Evolutionary conservation across 2,329 filamentous ascomycete genomes (phyloP).

Genomic region (Alternaria conjuncta): DNA sequence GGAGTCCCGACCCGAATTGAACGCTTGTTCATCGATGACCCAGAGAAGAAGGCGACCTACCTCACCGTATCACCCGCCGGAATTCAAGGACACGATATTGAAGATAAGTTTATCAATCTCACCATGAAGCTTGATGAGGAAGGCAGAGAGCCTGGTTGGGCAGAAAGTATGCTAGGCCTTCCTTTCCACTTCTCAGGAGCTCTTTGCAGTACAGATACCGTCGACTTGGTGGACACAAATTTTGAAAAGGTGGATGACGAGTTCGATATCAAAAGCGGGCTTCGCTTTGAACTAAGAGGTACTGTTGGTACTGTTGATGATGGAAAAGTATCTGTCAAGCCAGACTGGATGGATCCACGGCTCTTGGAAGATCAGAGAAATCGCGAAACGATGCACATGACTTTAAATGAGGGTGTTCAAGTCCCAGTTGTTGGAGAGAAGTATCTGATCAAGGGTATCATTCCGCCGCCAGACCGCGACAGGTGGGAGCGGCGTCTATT

Average conservation of each 20-base stretch:
- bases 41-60: background rate
- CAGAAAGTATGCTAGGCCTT: background rate
- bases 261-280: accelerated
- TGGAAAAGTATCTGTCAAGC: background rate
- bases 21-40: background rate
- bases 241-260: background rate
- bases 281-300: background rate
- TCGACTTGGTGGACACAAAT: background rate
- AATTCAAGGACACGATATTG: too few species aligned
- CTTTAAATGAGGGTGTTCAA: background rate
- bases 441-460: background rate
- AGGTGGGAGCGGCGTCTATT: too few species aligned
- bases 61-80: background rate
- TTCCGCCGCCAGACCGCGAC: background rate
- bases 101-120: too few species aligned
- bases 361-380: too few species aligned
- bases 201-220: background rate
- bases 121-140: background rate
- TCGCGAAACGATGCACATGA: background rate
- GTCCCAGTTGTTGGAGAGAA: background rate
- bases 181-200: background rate
- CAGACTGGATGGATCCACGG: background rate
- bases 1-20: background rate
- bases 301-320: too few species aligned
- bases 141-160: background rate